Evolutionary conservation across 257 asterid species (phyloP), one percentile per base, ranked within the genome.

Genomic region (Catharanthus roseus): DNA sequence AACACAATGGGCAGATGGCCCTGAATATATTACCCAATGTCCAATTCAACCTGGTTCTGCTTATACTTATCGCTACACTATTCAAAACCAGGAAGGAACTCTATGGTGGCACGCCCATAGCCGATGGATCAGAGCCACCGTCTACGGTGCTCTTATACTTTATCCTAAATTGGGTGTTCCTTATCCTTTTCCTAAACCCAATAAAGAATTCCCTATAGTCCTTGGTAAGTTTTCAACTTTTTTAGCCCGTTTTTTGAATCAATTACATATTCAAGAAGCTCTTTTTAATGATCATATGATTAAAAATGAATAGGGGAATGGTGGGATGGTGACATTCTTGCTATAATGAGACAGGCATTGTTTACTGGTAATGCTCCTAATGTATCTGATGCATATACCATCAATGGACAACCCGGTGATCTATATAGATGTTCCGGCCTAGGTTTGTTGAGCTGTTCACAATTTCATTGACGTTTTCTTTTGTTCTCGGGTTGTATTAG

Each of bases 61-160:
- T 56, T 89, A 89, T 72, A 86, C 90, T 0, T 89, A 86, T 72
- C 84, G 89, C 23, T 89, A 75, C 86, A 79, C 78, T 12, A 81
- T 89, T 0, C 88, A 85, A 67, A 61, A 89, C 19, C 96, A 89
- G 42, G 96, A 85, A 58, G 96, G 96, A 24, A 86, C 96, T 24
- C 67, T 89, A 71, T 89, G 96, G 96, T 86, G 96, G 96, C 96
- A 89, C 55, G 96, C 96, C 51, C 96, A 89, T 23, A 89, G 92
- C 74, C 73, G 80, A 70, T 86, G 89, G 89, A 82, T 89, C 31
- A 72, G 96, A 72, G 92, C 92, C 26, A 89, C 96, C 3, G 92
- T 89, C 72, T 84, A 89, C 42, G 96, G 96, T 10, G 93, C 96
- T 0, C 77, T 89, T n/a, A 38, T 89, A 31, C 81, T 89, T 62